phyloP scores from a whole-genome alignment of 306 rosid species.

The Prunus campanulata region DNA sequence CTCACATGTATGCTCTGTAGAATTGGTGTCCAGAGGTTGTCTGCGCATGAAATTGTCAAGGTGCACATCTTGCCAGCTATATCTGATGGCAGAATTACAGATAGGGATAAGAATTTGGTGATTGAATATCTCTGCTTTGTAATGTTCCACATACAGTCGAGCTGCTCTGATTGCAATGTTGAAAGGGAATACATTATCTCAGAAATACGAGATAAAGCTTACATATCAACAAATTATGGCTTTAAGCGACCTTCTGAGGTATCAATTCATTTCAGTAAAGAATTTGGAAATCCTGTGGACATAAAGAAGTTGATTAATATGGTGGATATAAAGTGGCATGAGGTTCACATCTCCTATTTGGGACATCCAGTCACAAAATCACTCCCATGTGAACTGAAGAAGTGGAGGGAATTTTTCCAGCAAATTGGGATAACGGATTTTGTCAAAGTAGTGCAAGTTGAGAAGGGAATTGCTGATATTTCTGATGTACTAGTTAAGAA shows the following conservation, averaged over 20 bases:
- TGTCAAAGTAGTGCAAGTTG: conserved; percentile 60
- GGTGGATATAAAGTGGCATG: conserved; percentile 70
- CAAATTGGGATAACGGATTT: conserved; percentile 77
- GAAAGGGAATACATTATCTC: conserved; percentile 65
- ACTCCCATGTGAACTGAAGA: conserved; percentile 49
- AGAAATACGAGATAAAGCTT: conserved; percentile 51
- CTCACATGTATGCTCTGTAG: conserved; percentile 53
- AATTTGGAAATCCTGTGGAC: conserved; percentile 68
- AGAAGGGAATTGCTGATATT: conserved; percentile 51
- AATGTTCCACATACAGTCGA: conserved; percentile 71
- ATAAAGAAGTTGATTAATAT: conserved; percentile 53
- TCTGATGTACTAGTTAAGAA: conserved; percentile 40
- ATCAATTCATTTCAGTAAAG: conserved; percentile 74
- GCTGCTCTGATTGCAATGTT: conserved; percentile 62
- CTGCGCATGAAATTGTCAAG: conserved; percentile 86
- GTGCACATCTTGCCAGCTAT: conserved; percentile 75
- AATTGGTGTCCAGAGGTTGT: conserved; percentile 81
- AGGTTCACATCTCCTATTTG: conserved; percentile 68
- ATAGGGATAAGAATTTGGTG: conserved; percentile 50
- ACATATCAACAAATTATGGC: conserved; percentile 71
- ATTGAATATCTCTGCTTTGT: conserved; percentile 77
- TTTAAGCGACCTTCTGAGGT: conserved; percentile 63
- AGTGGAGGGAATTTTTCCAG: conserved; percentile 85
- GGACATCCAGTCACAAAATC: conserved; percentile 61
- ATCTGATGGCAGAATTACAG: conserved; percentile 39